Base-by-base conservation (phyloP, 2,329 filamentous ascomycete species). In the Akanthomyces dipterigenus region DNA sequence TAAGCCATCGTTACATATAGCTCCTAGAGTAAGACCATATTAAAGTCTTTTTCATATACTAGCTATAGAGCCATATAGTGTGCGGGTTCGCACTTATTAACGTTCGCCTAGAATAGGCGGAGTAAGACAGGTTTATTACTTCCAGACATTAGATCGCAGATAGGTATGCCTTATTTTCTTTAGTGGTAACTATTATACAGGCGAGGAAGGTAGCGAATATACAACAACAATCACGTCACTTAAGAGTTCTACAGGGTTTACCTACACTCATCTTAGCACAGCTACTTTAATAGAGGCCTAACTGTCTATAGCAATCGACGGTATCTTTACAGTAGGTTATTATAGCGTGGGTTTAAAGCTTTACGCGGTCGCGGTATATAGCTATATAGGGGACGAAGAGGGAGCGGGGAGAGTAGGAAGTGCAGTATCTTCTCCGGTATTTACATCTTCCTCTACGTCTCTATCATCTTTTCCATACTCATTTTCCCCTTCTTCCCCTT, bases 391-490 rank as follows among this genome's bases (percentile, higher is more conserved):
- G 12, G 20, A 20, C 3, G 45, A 6, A 3, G 34, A 11, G 2
- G 34, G 34, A 12, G 8, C 5, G 11, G 34, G 45, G 5, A 49
- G 45, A 18, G 45, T 20, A 31, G 45, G 45, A 26, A 49, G 45
- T 49, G 45, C 3, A 31, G 12, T 3, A 4, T n/a, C n/a, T n/a
- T n/a, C n/a, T n/a, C n/a, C n/a, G n/a, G n/a, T n/a, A n/a, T n/a
- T n/a, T n/a, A n/a, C n/a, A n/a, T 31, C 28, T 31, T 31, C 28
- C 28, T 31, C 28, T 31, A 5, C 28, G 5, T 31, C 28, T 31
- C n/a, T n/a, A n/a, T 31, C 28, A 5, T 18, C 64, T 71, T 38
- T 51, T 31, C 28, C 28, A 5, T 31, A 5, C 28, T 31, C 28
- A 5, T 31, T n/a, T n/a, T n/a, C n/a, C n/a, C n/a, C n/a, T n/a